phyloP scores from a whole-genome alignment of 2,329 filamentous ascomycete genomes.

The Ceratocystis variospora region DNA sequence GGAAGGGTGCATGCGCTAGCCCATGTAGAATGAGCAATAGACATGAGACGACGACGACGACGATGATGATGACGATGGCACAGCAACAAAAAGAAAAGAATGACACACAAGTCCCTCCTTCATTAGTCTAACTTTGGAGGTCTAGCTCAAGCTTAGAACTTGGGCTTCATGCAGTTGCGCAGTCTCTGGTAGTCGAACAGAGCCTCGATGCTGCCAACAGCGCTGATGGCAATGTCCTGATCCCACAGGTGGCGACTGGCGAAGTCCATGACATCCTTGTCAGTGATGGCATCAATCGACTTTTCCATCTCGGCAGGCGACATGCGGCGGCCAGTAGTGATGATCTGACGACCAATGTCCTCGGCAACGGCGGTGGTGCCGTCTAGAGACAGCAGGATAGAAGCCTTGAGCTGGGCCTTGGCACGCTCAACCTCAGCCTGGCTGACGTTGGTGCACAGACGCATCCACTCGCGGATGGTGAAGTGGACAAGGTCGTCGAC shows the following conservation, averaged over 20 bases:
- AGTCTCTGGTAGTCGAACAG: constrained; percentile 64
- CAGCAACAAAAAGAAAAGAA: constrained; percentile 9
- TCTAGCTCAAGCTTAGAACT: constrained; percentile 35
- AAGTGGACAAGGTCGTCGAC: constrained; percentile 97
- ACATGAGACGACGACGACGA: constrained; percentile 7
- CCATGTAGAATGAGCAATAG: background rate
- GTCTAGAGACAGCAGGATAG: constrained; percentile 90
- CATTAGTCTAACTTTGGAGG: constrained; percentile 17
- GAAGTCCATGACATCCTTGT: constrained; percentile 95
- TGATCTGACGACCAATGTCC: constrained; percentile 96
- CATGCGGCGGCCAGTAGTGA: constrained; percentile 90
- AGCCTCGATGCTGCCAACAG: constrained; percentile 85
- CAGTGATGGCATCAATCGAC: constrained; percentile 73
- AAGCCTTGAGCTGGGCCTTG: constrained; percentile 98
- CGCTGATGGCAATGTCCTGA: constrained; percentile 85
- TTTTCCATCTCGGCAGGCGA: constrained; percentile 88
- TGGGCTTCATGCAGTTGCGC: constrained; percentile 77
- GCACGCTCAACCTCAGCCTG: constrained; percentile 91
- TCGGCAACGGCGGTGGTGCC: constrained; percentile 94
- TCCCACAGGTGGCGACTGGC: constrained; percentile 94
- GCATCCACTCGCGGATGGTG: constrained; percentile 94
- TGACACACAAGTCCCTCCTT: constrained; percentile 17
- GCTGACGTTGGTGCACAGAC: constrained; percentile 76
- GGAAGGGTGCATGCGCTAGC: background rate
- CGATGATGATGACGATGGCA: constrained; percentile 15